Percentiles rank a stretch among this genome's conserved stretches.
These are phyloP conservation scores for Debaryomyces udenii DNA, from an alignment of 1,139 yeast species.

Conservation along the genomic window DNA sequence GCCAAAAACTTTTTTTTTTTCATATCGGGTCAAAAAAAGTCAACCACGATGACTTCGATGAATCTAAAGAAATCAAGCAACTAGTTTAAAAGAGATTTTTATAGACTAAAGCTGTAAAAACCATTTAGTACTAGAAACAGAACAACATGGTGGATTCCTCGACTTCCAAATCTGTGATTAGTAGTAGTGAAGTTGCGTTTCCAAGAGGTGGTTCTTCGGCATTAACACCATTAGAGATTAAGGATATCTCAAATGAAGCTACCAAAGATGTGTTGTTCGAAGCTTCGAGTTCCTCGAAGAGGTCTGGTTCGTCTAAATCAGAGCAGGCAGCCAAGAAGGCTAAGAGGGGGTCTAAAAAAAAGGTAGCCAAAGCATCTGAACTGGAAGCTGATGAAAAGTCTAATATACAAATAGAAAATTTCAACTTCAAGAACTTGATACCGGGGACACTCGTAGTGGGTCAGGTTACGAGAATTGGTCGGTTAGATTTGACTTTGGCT, in stretches of 20 bases:
- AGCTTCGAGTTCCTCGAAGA: constrained; percentile 36
- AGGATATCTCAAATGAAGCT: constrained; percentile 92
- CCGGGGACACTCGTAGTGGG: constrained; percentile 80
- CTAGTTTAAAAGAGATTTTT: too few relatives aligned
- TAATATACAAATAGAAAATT: constrained; percentile 55
- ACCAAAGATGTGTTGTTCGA: constrained; percentile 83
- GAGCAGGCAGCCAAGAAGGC: constrained; percentile 30
- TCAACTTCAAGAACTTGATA: constrained; percentile 60
- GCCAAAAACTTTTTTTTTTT: constrained; percentile 2
- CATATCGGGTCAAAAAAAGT: constrained; percentile 1
- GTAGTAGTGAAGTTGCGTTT: constrained; percentile 69
- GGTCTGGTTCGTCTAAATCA: constrained; percentile 29
- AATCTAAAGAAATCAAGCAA: constrained; percentile 1
- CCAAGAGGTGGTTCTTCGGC: constrained; percentile 96
- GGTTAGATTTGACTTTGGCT: constrained; percentile 66
- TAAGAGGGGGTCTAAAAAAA: constrained; percentile 41
- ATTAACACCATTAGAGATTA: constrained; percentile 85
- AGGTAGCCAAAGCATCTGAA: constrained; percentile 26
- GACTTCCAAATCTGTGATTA: constrained; percentile 22
- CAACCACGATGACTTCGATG: constrained; percentile 8
- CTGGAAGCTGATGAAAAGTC: constrained; percentile 29
- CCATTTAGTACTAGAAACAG: constrained; percentile 1
- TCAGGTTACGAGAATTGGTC: constrained; percentile 63
- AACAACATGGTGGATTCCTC: constrained; percentile 20
- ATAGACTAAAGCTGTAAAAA: too few relatives aligned